phyloP scores from a whole-genome alignment of 768 basidiomycete species.

The Pleurotus giganteus region DNA sequence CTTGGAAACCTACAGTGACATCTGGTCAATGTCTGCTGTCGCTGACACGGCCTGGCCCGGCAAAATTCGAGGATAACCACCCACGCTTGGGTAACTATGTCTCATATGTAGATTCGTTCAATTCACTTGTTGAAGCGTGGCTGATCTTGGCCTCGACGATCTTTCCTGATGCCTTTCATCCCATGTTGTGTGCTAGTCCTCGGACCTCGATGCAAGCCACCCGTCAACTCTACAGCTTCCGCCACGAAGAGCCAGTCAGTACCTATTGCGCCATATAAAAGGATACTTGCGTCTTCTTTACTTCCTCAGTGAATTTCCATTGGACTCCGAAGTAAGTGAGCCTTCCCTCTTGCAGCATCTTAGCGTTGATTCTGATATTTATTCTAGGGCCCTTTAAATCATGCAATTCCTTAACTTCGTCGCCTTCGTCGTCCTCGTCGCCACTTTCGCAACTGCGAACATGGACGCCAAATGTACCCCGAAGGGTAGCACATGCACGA shows the following conservation, averaged over 20 bases:
- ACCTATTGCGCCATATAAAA: background rate
- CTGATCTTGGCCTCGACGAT: too few relatives aligned
- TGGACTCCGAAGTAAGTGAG: background rate
- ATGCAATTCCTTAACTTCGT: background rate
- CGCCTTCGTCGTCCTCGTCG: background rate
- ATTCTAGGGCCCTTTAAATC: background rate
- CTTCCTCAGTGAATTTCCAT: background rate
- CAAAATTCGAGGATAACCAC: too few relatives aligned
- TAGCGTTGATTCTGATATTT: background rate
- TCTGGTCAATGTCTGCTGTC: too few relatives aligned
- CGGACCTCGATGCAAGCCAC: too few relatives aligned
- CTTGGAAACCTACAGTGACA: too few relatives aligned
- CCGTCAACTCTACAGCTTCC: too few relatives aligned
- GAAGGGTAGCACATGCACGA: background rate
- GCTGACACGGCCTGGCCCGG: too few relatives aligned
- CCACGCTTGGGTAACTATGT: too few relatives aligned
- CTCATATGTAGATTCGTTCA: too few relatives aligned
- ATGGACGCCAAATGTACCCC: background rate
- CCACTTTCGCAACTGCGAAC: background rate
- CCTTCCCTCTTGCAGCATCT: background rate
- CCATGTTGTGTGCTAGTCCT: background rate
- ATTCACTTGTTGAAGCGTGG: too few relatives aligned
- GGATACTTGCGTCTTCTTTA: background rate
- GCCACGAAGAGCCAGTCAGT: too few relatives aligned
- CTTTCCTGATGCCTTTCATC: background rate